Evolutionary conservation across 2,329 filamentous ascomycete genomes (phyloP), one percentile per base, ranked within the genome.

Genomic region (Emergomyces orientalis): DNA sequence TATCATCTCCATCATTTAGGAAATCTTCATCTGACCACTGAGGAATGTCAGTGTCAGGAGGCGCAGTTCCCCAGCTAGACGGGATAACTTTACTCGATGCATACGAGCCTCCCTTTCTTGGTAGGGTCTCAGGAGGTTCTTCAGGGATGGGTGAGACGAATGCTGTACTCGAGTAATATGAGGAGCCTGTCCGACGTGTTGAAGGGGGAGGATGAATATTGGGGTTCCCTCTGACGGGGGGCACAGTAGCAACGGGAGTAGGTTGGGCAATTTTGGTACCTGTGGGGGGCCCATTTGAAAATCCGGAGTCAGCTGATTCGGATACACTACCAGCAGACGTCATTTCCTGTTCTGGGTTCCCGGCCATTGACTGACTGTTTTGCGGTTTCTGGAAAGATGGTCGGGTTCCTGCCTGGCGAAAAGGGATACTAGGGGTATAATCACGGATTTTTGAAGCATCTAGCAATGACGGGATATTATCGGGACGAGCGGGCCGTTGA

Each of bases 141-240:
- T 91, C 89, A 0, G 86, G 87, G 61, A 92, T 91, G 0, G 89
- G 88, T 0, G 88, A 88, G 32, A 91, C 87, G 64, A 82, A 87
- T 0, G 87, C 88, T 66, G 81, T 83, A 2, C 87, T 74, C 37
- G 74, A 73, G 63, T 77, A 88, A 69, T 88, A 87, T 64, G 71
- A 69, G 62, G 71, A 70, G 41, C 67, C 69, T n/a, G 71, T 73
- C 57, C 74, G 71, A 47, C 74, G 70, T 30, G 71, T 66, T 51
- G 72, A 68, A 45, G 73, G 72, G 27, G 71, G 63, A 19, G 71
- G 73, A 54, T 71, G 70, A 47, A 74, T 69, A 52, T 71, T 71
- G 30, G 66, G 67, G 19, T 65, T 64, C 62, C 69, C 71, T 61
- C 69, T 68, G 13, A 71, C 66, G 19, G 68, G 67, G 52, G 67